Base-by-base conservation (phyloP, 495 filamentous ascomycete genomes). In the Ascobolus immersus region DNA sequence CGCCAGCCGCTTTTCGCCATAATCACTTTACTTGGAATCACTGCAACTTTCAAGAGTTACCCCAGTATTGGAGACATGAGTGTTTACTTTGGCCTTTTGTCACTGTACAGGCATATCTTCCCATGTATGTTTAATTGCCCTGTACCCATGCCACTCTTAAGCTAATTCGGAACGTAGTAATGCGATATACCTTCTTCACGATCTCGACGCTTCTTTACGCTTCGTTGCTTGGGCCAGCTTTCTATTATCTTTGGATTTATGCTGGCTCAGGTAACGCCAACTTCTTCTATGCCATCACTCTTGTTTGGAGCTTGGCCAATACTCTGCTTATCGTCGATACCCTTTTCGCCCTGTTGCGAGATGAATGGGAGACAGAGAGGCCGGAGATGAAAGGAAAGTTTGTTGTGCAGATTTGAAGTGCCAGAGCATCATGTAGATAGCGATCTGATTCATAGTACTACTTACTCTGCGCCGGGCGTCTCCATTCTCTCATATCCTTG, bases 171-270 rank as follows among this genome's bases (percentile, higher is more conserved):
- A 39, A 3, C 19, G 28, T 28, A 75, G 71, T 94, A 35, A 81
- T 92, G 71, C 71, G 89, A 20, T 93, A 94, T 54, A 75, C 75
- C 4, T 96, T 93, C 51, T 67, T 92, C 35, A 71, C 73, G 22
- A 61, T 71, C 2, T 67, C 79, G 4, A 73, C 76, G 1, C 56
- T 96, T 4, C 60, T 92, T 3, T 94, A 94, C 54, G 70, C 77
- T 14, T 72, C 69, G 13, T 67, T 92, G 21, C 68, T 96, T 0
- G 86, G 86, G 0, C 86, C 86, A 1, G 80, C 82, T 0, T 96
- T 96, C 55, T 91, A 94, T 46, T 69, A 96, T 52, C 62, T 96
- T 3, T 96, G 86, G 86, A 90, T 94, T 40, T 96, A 96, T 48
- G 89, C 86, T 13, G 86, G 86, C 24, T 89, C 77, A 21, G 86